Percentiles rank a stretch among this genome's conserved stretches.
Evolutionary conservation across 2,329 filamentous ascomycete genomes (phyloP).

Genomic region (Venturia pyrina): DNA sequence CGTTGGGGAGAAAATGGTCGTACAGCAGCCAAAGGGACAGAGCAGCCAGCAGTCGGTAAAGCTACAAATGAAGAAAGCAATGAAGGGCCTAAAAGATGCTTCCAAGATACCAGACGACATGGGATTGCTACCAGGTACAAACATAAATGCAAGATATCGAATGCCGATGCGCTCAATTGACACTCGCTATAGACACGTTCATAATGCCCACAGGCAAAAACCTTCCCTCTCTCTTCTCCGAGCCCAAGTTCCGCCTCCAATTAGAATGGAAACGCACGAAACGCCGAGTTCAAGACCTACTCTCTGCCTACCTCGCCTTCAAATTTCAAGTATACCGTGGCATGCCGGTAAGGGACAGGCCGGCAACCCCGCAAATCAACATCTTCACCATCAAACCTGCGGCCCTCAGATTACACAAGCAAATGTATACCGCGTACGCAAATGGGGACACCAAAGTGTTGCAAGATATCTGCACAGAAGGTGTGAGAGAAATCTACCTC

Average conservation of each 20-base stretch:
- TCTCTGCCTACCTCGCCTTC: neutral
- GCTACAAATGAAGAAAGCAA: neutral
- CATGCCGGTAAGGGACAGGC: neutral
- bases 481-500: neutral
- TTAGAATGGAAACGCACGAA: neutral
- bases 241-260: neutral
- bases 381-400: slow-evolving; percentile 3
- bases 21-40: neutral
- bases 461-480: neutral
- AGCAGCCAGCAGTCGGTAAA: neutral
- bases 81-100: neutral
- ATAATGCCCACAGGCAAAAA: slow-evolving; percentile 5
- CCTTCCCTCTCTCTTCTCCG: neutral
- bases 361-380: neutral
- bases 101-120: neutral
- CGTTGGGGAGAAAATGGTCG: neutral
- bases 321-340: neutral
- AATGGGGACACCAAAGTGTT: neutral
- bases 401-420: slow-evolving; percentile 4
- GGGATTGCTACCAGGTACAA: neutral
- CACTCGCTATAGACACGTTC: neutral
- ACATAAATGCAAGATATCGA: neutral
- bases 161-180: neutral
- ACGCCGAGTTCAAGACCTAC: neutral
- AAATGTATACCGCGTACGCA: slow-evolving; percentile 6